Conservation (phyloP, 129 eudicot genomes). For the Solidago caesia region DNA sequence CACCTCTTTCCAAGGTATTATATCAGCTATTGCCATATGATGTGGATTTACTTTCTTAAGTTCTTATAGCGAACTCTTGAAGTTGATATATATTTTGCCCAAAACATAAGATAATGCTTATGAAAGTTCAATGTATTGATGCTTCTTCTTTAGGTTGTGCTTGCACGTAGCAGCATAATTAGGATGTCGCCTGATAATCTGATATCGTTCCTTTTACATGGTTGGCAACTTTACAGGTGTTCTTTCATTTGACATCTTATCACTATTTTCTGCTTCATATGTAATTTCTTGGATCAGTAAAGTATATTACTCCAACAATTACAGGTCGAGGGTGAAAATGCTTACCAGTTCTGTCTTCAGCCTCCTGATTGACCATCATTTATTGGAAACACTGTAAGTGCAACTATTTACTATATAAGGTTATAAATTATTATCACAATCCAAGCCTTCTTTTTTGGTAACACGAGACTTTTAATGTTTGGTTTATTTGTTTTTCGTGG, state of each 20-base stretch:
- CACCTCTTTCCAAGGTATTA: conserved; percentile 69
- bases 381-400: conserved; percentile 95
- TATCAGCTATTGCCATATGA: neutral
- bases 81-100: neutral
- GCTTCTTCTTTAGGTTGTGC: conserved; percentile 62
- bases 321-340: conserved; percentile 84
- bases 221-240: conserved; percentile 82
- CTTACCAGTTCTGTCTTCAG: conserved; percentile 93
- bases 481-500: too few species aligned
- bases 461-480: too few species aligned
- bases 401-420: conserved; percentile 12
- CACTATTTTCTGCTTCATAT: neutral
- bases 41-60: neutral
- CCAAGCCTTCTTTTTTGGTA: too few species aligned
- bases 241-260: conserved; percentile 12
- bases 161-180: conserved; percentile 94
- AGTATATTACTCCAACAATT: neutral
- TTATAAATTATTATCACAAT: neutral
- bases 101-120: neutral
- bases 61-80: neutral
- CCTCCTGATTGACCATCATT: conserved; percentile 95
- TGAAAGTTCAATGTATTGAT: neutral
- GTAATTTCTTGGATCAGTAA: conserved; percentile 5
- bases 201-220: conserved; percentile 83
- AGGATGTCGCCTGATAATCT: conserved; percentile 60